Percentiles rank a stretch among this genome's conserved stretches.
Conservation (phyloP, 257 asterid species). For the Vinca minor region DNA sequence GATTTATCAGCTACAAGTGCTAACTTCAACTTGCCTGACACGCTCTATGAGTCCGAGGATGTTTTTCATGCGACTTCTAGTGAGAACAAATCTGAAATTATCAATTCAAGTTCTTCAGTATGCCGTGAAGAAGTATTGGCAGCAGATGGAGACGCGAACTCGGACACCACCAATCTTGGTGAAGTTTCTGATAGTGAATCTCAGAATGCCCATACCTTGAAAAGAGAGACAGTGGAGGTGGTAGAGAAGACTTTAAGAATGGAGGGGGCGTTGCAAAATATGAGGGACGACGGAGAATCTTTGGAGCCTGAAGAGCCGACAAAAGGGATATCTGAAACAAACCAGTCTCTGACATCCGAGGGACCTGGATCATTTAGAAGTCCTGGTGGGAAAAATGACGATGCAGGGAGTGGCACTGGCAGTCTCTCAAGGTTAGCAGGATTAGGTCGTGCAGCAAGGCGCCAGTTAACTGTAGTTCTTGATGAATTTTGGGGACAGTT, state of each 20-base stretch:
- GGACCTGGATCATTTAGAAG: constrained; percentile 82
- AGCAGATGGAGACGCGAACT: constrained; percentile 22
- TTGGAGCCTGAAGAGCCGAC: constrained; percentile 56
- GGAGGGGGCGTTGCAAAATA: constrained; percentile 36
- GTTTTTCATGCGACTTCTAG: constrained; percentile 30
- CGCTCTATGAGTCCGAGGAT: constrained; percentile 42
- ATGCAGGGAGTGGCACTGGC: constrained; percentile 77
- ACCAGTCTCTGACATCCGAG: constrained; percentile 44
- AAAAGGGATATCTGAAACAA: constrained; percentile 42
- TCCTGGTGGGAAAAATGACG: constrained; percentile 58
- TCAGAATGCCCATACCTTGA: constrained; percentile 18
- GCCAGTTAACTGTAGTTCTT: constrained; percentile 56
- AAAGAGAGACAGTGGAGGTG: constrained; percentile 27
- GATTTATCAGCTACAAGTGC: constrained; percentile 27
- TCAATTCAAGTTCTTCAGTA: constrained; percentile 27
- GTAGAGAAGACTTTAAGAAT: constrained; percentile 37
- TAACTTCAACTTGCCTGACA: constrained; percentile 51
- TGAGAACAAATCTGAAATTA: constrained; percentile 43
- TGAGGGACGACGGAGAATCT: constrained; percentile 44
- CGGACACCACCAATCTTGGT: constrained; percentile 18
- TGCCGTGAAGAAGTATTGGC: constrained; percentile 26
- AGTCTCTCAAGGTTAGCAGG: constrained; percentile 86
- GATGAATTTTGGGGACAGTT: constrained; percentile 96
- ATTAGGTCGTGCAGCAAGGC: constrained; percentile 92
- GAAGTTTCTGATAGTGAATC: constrained; percentile 35